Evolutionary conservation across 345 rosid species (phyloP), one percentile per base, ranked within the genome.

Genomic region (Salix udensis): DNA sequence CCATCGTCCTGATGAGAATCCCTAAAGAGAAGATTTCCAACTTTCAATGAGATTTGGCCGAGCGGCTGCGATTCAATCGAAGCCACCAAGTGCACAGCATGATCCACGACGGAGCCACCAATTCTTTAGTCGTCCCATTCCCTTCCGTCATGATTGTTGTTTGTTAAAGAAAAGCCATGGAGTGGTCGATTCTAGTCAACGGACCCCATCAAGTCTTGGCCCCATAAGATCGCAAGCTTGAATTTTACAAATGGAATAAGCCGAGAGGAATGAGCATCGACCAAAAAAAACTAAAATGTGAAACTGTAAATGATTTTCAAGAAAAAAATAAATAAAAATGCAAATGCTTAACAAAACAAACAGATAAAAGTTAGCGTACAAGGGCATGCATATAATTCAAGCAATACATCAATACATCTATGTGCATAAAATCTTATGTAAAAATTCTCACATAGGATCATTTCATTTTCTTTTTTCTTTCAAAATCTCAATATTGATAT

Each of bases 81-180:
- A 31, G 34, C 34, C 34, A 70, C 55, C 23, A 77, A 71, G 31
- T 44, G 82, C 77, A 36, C 19, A 77, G 65, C 79, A 75, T 83
- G 81, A 80, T 65, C 36, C 5, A 30, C 34, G 79, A 58, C 77
- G 58, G 67, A 46, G 64, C 78, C 78, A 67, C 65, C 80, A 15
- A 18, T 75, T 55, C 48, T 37, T 36, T n/a, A 7, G 21, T 23
- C 67, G 30, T 24, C 16, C 23, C n/a, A 10, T 52, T 68, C 65
- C 61, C 7, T 75, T 82, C 78, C 75, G 68, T 68, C 76, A 80
- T 85, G 72, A 85, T 85, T 82, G 61, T 44, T 55, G 60, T 76
- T 72, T 52, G 1, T n/a, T 31, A 66, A 36, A 72, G 58, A 53
- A 36, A 67, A 15, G 44, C 13, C 42, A 50, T 23, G 11, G 18